Base-by-base conservation (phyloP, 805 yeast genomes). In the Candida alai region DNA sequence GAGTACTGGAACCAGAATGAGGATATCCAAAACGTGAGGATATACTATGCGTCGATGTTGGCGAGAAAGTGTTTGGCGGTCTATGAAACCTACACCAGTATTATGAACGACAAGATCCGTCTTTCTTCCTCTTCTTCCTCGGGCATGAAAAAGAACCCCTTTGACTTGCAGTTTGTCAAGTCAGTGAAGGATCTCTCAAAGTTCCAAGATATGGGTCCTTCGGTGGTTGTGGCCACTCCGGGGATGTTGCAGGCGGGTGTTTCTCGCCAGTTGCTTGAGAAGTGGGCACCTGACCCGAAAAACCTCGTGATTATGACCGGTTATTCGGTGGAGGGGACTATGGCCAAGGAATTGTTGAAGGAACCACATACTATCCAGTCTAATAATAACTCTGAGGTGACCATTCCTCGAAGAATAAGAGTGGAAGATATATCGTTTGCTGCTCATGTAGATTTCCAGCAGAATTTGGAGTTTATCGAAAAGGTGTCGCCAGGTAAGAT, bases 181-280 rank as follows among this genome's bases (percentile, higher is more conserved):
- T 84, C 84, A 45, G 73, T 93, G 30, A 78, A 84, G 40, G 81
- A 79, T 43, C 63, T 89, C 36, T 96, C 89, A 36, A 76, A 76
- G 43, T 82, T 93, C 52, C 95, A 88, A 49, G 98, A 93, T 57
- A 73, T 87, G 45, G 95, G 95, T 0, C 96, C 98, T 4, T 87
- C 96, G 46, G 97, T 93, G 14, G 89, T 93, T 60, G 75, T 93
- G 22, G 98, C 98, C 0, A 79, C 95, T 28, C 99, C 99, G 0
- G 99, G 99, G 55, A 93, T 93, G 99, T 68, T 93, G 31, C 98
- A 90, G 56, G 89, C 84, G 54, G 99, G 99, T 42, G 80, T 89
- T 3, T 87, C 97, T 0, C 71, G 99, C 47, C 93, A 84, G 47
- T 67, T 93, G 14, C 69, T 93, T 19, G 99, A 93, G 52, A 77